phyloP scores from a whole-genome alignment of 2,329 filamentous ascomycete species.

The Phaeosphaeriaceae sp. region DNA sequence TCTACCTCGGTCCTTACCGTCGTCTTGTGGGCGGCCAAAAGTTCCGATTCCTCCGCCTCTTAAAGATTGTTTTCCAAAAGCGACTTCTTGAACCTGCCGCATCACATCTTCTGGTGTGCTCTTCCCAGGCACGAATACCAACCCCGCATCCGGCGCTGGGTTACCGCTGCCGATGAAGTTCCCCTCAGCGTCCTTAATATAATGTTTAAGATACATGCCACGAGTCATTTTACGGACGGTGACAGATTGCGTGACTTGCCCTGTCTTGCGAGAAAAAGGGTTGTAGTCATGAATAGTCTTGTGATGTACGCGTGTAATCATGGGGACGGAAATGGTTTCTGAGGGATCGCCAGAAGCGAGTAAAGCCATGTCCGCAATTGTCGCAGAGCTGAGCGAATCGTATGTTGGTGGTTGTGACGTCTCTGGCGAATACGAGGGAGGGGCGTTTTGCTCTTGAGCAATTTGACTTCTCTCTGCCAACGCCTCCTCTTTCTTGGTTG shows the following conservation, averaged over 20 bases:
- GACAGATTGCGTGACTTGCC: constrained; percentile 8
- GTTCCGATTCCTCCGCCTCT: constrained; percentile 17
- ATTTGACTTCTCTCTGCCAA: background rate
- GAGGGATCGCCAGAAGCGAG: constrained; percentile 9
- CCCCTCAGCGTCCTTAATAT: constrained; percentile 37
- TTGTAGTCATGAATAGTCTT: constrained; percentile 17
- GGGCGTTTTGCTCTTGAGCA: background rate
- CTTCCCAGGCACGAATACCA: constrained; percentile 40
- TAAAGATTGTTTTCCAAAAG: constrained; percentile 22
- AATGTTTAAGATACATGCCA: constrained; percentile 31
- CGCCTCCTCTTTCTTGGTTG: background rate
- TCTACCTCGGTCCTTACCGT: background rate
- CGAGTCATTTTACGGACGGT: constrained; percentile 28
- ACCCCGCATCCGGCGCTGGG: constrained; percentile 28
- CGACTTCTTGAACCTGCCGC: constrained; percentile 34
- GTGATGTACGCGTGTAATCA: constrained; percentile 13
- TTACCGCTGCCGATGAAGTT: constrained; percentile 34
- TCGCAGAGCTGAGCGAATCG: constrained; percentile 4
- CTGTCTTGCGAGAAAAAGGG: constrained; percentile 18
- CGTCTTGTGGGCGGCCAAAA: constrained; percentile 4
- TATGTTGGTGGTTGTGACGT: constrained; percentile 11
- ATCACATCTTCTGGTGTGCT: constrained; percentile 35
- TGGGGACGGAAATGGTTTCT: constrained; percentile 21
- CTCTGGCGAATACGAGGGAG: constrained; percentile 9
- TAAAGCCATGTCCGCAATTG: constrained; percentile 3